Evolutionary conservation across 2,329 filamentous ascomycete genomes (phyloP).

Genomic region (Rosellinia necatrix): DNA sequence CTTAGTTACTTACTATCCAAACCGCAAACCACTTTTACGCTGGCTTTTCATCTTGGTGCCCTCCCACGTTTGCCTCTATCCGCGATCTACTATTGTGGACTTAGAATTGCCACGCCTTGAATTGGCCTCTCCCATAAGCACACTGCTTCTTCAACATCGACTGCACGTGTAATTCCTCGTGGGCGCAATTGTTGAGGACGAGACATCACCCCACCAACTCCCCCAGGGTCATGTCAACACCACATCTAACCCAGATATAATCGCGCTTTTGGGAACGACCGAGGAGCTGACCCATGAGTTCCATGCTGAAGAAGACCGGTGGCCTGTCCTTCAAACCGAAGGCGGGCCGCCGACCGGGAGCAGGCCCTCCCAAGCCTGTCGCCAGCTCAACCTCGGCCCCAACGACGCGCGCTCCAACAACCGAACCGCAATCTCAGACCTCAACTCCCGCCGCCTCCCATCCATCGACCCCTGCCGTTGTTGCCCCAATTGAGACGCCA

Average conservation of each 20-base stretch:
- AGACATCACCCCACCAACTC: slow-evolving; percentile 7
- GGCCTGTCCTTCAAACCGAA: slow-evolving; percentile 72
- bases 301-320: slow-evolving; percentile 70
- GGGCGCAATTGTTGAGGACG: slow-evolving; percentile 7
- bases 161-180: background rate
- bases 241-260: slow-evolving; percentile 22
- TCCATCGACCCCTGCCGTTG: slow-evolving; percentile 25
- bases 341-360: slow-evolving; percentile 59
- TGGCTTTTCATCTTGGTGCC: background rate
- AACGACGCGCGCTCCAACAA: slow-evolving; percentile 32
- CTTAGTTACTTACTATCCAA: background rate
- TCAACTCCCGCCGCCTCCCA: slow-evolving; percentile 20
- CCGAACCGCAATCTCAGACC: slow-evolving; percentile 27
- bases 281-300: slow-evolving; percentile 54
- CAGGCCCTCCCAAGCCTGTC: slow-evolving; percentile 42
- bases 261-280: slow-evolving; percentile 12
- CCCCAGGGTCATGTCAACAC: slow-evolving; percentile 21
- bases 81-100: background rate
- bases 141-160: background rate
- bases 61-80: background rate
- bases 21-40: too few relatives aligned
- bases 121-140: background rate
- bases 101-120: background rate
- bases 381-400: slow-evolving; percentile 29
- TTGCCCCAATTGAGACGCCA: slow-evolving; percentile 25